Evolutionary conservation across 441 rosid genomes (phyloP).

Genomic region (Erodium texanum): DNA sequence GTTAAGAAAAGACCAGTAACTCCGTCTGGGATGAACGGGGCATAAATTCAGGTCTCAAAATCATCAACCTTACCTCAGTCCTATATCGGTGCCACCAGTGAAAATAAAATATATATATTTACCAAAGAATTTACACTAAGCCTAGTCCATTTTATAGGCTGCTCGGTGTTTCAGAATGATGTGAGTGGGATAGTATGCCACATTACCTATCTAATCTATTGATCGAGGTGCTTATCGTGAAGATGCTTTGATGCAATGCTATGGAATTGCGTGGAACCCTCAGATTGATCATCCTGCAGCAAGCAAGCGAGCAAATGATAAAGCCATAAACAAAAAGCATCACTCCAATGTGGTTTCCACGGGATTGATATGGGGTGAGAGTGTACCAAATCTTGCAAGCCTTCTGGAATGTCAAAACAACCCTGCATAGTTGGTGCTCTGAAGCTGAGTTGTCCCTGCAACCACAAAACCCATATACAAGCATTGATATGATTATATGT

Average conservation of each 20-base stretch:
- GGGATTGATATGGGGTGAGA: too few species aligned
- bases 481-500: constrained; percentile 6
- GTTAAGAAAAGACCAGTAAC: too few species aligned
- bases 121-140: too few species aligned
- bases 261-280: constrained; percentile 64
- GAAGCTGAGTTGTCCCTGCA: constrained; percentile 71
- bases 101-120: too few species aligned
- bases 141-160: too few species aligned
- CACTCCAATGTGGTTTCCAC: too few species aligned
- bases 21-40: too few species aligned
- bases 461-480: neutral
- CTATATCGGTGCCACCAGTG: too few species aligned
- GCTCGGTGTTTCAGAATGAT: too few species aligned
- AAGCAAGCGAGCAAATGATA: neutral
- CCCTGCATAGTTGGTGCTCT: constrained; percentile 47
- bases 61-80: too few species aligned
- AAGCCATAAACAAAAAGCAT: constrained; percentile 9
- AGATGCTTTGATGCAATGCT: constrained; percentile 59
- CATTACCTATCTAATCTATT: neutral
- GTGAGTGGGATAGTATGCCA: too few species aligned
- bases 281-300: constrained; percentile 75
- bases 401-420: constrained; percentile 43
- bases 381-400: constrained; percentile 14
- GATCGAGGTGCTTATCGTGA: constrained; percentile 22
- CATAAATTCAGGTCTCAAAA: too few species aligned